phyloP scores from a whole-genome alignment of 1,284 basidiomycete species.

The Rugosomyces carneus region DNA sequence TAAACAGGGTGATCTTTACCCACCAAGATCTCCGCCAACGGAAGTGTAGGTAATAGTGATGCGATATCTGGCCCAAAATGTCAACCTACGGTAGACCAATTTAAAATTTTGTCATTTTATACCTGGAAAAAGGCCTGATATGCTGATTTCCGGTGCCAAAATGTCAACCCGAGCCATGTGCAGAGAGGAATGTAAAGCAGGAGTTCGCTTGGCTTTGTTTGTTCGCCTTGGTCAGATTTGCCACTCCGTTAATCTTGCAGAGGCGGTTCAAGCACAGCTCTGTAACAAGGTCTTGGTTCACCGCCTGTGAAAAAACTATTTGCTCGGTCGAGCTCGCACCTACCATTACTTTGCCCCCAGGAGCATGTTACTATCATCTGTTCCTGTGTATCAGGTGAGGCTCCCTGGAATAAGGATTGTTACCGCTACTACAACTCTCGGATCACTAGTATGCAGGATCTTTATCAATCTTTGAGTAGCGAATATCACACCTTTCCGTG shows the following conservation, averaged over 20 bases:
- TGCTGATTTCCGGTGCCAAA: slow-evolving; percentile 4
- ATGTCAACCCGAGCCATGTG: slow-evolving; percentile 3
- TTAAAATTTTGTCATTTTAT: neutral
- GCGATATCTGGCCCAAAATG: slow-evolving; percentile 3
- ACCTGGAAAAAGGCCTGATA: neutral
- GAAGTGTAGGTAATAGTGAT: slow-evolving; percentile 1
- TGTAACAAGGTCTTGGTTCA: slow-evolving; percentile 1
- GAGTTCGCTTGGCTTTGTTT: slow-evolving; percentile 15
- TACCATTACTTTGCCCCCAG: neutral
- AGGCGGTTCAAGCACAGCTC: slow-evolving; percentile 1
- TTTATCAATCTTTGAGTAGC: slow-evolving; percentile 2
- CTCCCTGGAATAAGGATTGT: slow-evolving; percentile 4
- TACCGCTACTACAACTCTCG: neutral
- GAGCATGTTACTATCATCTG: neutral
- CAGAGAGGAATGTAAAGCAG: neutral
- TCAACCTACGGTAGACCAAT: neutral
- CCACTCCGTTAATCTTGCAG: neutral
- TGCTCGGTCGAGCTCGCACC: neutral
- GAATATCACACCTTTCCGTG: neutral
- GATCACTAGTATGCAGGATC: neutral
- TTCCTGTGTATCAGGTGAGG: slow-evolving; percentile 2
- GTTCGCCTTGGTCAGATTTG: neutral
- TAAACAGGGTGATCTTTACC: slow-evolving; percentile 2
- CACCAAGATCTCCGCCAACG: slow-evolving; percentile 15
- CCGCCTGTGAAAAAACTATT: neutral